phyloP scores from a whole-genome alignment of 2,329 filamentous ascomycete species.

The Colletotrichum navitas region DNA sequence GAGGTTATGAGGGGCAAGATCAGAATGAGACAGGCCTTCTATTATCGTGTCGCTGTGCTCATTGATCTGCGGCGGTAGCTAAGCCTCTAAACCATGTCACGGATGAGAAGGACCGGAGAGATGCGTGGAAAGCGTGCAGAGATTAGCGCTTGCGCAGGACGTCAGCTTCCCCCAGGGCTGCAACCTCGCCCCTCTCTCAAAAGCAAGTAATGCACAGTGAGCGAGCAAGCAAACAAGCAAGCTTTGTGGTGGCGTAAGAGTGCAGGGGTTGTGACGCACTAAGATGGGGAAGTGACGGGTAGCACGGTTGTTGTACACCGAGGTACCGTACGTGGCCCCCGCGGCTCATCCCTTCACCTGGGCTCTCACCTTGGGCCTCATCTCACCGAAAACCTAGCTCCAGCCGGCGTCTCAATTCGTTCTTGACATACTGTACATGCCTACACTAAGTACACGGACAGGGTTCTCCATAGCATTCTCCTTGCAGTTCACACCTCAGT shows the following conservation, averaged over 20 bases:
- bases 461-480: not conserved
- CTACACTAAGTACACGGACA: not conserved
- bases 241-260: slow-evolving; percentile 31
- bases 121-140: not conserved
- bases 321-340: slow-evolving; percentile 3
- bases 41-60: slow-evolving; percentile 15
- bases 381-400: not conserved
- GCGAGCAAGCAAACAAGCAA: slow-evolving; percentile 5
- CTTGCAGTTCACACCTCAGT: not conserved
- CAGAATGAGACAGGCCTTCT: not conserved
- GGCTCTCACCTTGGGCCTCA: slow-evolving; percentile 9
- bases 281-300: slow-evolving; percentile 10
- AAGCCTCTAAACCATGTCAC: not conserved
- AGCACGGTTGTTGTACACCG: not conserved
- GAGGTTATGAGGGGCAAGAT: not conserved
- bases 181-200: not conserved
- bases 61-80: slow-evolving; percentile 6
- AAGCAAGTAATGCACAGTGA: not conserved
- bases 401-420: not conserved
- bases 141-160: slow-evolving; percentile 7
- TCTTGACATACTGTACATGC: no score
- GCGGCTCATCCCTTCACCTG: not conserved
- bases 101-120: slow-evolving; percentile 4
- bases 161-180: slow-evolving; percentile 7
- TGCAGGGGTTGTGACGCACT: slow-evolving; percentile 25